Base-by-base conservation (phyloP, 768 basidiomycete genomes). In the Leccinum pellstonianum region DNA sequence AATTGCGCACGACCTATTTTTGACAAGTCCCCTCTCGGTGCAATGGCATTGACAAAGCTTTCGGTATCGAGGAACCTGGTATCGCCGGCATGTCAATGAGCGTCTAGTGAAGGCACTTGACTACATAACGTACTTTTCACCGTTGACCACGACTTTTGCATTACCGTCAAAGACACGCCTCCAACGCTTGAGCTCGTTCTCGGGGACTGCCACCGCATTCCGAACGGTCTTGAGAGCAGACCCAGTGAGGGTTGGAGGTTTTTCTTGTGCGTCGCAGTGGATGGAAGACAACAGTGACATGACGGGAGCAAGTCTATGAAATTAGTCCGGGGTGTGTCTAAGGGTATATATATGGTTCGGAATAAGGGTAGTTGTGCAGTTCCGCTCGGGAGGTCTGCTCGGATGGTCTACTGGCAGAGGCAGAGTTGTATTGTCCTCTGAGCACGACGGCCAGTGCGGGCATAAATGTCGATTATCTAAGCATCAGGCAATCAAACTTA, bases 1-100 rank as follows among this genome's bases (percentile, higher is more conserved):
- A 93, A 98, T 70, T 97, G 95, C 8, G 88, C 84, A 21, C 91
- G 87, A 37, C 87, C 87, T 66, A 98, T 95, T 75, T 89, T 91
- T 57, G 85, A 81, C 66, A 94, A 81, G 79, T 96, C 94, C 35
- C 83, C 86, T 52, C 83, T 83, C 2, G 96, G 95, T 33, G 91
- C 94, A 73, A 98, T 95, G 55, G 97, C 95, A 72, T 93, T 92
- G 66, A 98, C 90, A 75, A 99, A 99, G 68, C 87, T 87, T 31
- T 94, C 88, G 37, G 82, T 78, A 76, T 93, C 90, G 51, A 99
- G 81, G 72, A 85, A 96, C 75, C 95, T 98, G 65, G 29, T 60
- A 41, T 72, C 57, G 29, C 10, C 53, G 58, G 56, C 54, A 17
- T 11, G 33, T 21, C 21, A 53, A 43, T 66, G 47, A 63, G 55